Percentiles rank a stretch among this genome's conserved stretches.
These are phyloP conservation scores for Aspergillus carbonarius DNA, from an alignment of 2,329 filamentous ascomycete species.

Conservation along the genomic window DNA sequence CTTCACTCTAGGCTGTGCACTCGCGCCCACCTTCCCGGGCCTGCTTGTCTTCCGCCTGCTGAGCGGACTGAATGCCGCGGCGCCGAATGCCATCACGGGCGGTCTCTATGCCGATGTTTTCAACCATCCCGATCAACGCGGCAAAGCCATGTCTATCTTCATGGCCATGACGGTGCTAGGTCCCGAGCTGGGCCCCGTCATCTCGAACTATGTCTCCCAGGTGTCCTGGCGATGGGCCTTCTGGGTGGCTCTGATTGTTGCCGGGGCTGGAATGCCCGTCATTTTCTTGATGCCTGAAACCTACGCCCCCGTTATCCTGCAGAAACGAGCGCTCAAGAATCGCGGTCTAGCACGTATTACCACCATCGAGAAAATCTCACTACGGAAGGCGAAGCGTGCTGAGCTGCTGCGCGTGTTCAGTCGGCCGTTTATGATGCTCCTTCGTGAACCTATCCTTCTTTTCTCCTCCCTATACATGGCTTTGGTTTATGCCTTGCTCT, in stretches of 20 bases:
- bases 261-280: constrained; percentile 55
- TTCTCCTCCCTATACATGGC: constrained; percentile 68
- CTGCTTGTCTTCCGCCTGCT: constrained; percentile 43
- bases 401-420: constrained; percentile 50
- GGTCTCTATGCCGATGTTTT: constrained; percentile 45
- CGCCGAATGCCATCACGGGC: constrained; percentile 40
- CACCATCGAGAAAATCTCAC: no score
- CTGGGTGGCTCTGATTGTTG: constrained; percentile 65
- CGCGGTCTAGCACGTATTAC: no score
- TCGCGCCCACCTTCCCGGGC: constrained; percentile 38
- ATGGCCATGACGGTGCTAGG: constrained; percentile 29
- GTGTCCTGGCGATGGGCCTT: constrained; percentile 45
- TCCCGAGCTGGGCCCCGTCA: constrained; percentile 37
- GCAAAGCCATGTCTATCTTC: constrained; percentile 20
- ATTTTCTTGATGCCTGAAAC: constrained; percentile 66
- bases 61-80: constrained; percentile 36
- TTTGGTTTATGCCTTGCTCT: constrained; percentile 64
- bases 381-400: no score
- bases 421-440: constrained; percentile 68
- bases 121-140: constrained; percentile 33
- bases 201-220: constrained; percentile 39
- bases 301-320: constrained; percentile 55
- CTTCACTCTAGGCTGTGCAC: constrained; percentile 41
- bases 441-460: constrained; percentile 68
- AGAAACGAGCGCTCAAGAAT: constrained; percentile 50